Conservation (phyloP, 2,329 filamentous ascomycete species). For the Lasiodiplodia sp. region DNA sequence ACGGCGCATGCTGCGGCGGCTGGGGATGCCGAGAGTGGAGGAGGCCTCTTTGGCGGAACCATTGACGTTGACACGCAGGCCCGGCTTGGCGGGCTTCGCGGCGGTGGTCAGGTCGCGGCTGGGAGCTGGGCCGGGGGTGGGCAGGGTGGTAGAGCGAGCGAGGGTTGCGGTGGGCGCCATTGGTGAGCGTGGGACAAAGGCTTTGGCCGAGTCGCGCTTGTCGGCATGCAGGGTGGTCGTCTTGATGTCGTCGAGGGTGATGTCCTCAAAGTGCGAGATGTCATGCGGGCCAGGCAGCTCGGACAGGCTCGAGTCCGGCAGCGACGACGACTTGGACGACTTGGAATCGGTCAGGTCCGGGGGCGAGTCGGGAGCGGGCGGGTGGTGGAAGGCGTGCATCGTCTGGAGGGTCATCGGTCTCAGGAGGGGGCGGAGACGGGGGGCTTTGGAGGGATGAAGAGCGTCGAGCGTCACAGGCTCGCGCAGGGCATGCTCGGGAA, state of each 20-base stretch:
- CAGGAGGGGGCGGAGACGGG: conserved; percentile 43
- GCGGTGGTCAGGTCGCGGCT: conserved; percentile 48
- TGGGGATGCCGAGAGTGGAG: conserved; percentile 47
- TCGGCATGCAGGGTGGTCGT: conserved; percentile 34
- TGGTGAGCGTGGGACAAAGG: conserved; percentile 23
- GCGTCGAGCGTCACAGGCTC: conserved; percentile 41
- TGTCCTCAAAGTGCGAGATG: conserved; percentile 89
- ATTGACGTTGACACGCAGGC: conserved; percentile 49
- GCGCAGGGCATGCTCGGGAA: conserved; percentile 41
- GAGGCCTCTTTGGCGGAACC: conserved; percentile 13
- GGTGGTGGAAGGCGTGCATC: conserved; percentile 37
- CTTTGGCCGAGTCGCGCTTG: conserved; percentile 25
- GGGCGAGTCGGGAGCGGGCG: conserved; percentile 69
- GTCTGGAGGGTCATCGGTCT: conserved; percentile 37
- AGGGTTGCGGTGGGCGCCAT: conserved; percentile 22
- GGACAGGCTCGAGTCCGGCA: conserved; percentile 79
- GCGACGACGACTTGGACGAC: conserved; percentile 89
- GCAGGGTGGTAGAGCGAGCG: conserved; percentile 12
- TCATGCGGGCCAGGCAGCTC: conserved; percentile 68
- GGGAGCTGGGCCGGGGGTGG: conserved; percentile 9
- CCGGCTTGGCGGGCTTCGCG: conserved; percentile 48
- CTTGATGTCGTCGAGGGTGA: conserved; percentile 79
- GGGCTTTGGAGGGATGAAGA: conserved; percentile 30
- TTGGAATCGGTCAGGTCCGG: conserved; percentile 84
- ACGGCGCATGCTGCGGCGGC: conserved; percentile 46